phyloP scores from a whole-genome alignment of 345 rosid genomes.

The Moricandia moricandioides region DNA sequence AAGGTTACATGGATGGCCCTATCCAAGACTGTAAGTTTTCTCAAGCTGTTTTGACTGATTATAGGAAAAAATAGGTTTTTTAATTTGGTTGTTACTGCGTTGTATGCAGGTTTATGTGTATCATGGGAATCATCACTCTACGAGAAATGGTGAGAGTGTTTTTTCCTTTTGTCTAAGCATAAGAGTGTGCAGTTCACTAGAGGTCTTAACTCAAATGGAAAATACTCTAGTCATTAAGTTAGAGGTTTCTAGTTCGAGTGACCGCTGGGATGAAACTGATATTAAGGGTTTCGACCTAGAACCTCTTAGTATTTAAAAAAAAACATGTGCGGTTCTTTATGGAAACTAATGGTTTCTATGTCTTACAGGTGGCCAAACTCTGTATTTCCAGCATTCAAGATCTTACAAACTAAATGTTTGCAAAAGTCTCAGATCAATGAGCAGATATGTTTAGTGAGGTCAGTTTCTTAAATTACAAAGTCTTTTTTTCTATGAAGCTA shows the following conservation, averaged over 20 bases:
- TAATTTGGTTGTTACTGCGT: slow-evolving; percentile 10
- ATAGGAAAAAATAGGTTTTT: not conserved
- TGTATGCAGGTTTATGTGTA: slow-evolving; percentile 70
- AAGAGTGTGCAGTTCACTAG: too few species aligned
- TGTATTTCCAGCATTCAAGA: slow-evolving; percentile 64
- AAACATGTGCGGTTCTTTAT: too few species aligned
- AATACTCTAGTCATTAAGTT: too few species aligned
- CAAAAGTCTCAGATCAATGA: slow-evolving; percentile 62
- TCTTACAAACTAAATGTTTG: slow-evolving; percentile 50
- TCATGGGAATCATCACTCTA: slow-evolving; percentile 76
- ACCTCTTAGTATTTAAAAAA: too few species aligned
- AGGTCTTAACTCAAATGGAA: too few species aligned
- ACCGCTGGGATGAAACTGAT: too few species aligned
- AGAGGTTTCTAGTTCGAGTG: too few species aligned
- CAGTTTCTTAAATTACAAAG: slow-evolving; percentile 19
- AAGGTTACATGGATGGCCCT: slow-evolving; percentile 92
- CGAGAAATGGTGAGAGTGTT: slow-evolving; percentile 64
- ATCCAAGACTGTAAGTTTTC: slow-evolving; percentile 71
- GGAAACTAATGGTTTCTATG: not conserved
- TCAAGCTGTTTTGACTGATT: not conserved
- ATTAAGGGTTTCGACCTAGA: too few species aligned
- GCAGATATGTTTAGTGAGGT: slow-evolving; percentile 80
- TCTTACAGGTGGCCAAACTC: slow-evolving; percentile 86
- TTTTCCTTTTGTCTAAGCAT: not conserved
- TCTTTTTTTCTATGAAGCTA: slow-evolving; percentile 32